phyloP scores from a whole-genome alignment of 2,329 filamentous ascomycete species.

The Tolypocladium endophyticum region DNA sequence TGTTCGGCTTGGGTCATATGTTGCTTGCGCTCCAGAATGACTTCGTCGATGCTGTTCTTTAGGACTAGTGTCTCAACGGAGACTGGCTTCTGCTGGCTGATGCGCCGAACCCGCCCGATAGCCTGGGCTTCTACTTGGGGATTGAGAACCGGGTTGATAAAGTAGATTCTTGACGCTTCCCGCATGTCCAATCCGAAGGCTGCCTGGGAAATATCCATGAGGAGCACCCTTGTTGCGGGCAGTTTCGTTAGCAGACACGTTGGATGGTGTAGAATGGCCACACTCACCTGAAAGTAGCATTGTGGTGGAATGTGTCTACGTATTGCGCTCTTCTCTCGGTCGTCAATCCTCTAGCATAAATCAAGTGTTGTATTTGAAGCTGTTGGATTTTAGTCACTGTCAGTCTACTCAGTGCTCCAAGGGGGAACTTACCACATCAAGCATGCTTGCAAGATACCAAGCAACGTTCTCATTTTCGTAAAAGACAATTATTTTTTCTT shows the following conservation, averaged over 20 bases:
- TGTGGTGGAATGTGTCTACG: slow-evolving; percentile 66
- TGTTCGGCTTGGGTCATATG: slow-evolving; percentile 64
- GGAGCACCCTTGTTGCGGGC: slow-evolving; percentile 46
- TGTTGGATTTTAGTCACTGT: slow-evolving; percentile 13
- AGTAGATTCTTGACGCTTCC: slow-evolving; percentile 76
- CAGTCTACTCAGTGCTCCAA: background rate
- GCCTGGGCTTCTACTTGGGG: slow-evolving; percentile 82
- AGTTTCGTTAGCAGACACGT: slow-evolving; percentile 1
- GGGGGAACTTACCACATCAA: slow-evolving; percentile 52
- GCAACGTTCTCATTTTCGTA: slow-evolving; percentile 84
- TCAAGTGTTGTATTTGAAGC: slow-evolving; percentile 50
- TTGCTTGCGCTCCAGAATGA: slow-evolving; percentile 62
- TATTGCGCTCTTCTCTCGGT: slow-evolving; percentile 60
- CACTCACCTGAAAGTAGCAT: slow-evolving; percentile 44
- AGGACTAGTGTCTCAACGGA: slow-evolving; percentile 80
- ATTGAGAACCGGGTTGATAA: slow-evolving; percentile 79
- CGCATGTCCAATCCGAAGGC: slow-evolving; percentile 81
- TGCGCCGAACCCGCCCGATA: slow-evolving; percentile 79
- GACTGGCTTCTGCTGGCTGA: slow-evolving; percentile 71
- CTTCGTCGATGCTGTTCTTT: slow-evolving; percentile 71
- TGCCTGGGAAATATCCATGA: slow-evolving; percentile 88
- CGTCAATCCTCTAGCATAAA: slow-evolving; percentile 55
- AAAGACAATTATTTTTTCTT: slow-evolving; percentile 85
- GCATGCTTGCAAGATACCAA: slow-evolving; percentile 71
- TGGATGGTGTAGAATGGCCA: background rate